Base-by-base conservation (phyloP, 768 basidiomycete species). In the Rhodosporidiobolus odoratus region DNA sequence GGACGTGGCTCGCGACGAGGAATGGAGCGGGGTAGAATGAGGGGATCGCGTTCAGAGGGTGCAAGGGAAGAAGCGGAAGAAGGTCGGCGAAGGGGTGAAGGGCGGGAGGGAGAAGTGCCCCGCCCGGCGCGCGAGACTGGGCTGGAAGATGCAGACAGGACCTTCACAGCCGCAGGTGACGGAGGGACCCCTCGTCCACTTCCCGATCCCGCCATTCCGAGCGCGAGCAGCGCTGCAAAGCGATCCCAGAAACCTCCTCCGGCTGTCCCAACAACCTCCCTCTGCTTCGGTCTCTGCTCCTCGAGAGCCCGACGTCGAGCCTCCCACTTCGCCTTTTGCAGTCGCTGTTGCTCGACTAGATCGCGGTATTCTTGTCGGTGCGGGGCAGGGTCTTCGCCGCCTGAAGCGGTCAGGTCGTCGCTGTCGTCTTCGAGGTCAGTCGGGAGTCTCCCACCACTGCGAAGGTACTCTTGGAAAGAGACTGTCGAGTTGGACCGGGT, bases 381-480 rank as follows among this genome's bases (percentile, higher is more conserved):
- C 23, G 34, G 43, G 12, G 50, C 52, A 27, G 43, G 50, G 43
- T 34, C 57, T 13, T 23, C 35, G 5, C 52, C 62, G 27, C 65
- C 69, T n/a, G n/a, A n/a, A n/a, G n/a, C n/a, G n/a, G n/a, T n/a
- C 16, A 15, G 25, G 19, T 50, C 43, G n/a, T 53, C 48, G n/a
- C 34, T 43, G 34, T 30, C 47, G 16, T 43, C 47, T 47, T 52
- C 37, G 27, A 19, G 52, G 0, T 50, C 40, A 21, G 54, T 25
- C 47, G 68, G 38, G 19, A 43, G 25, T 10, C 54, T 30, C 25
- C 56, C 60, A 25, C 64, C 60, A 4, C 41, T 30, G 27, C 69
- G 59, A 1, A 71, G 61, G 35, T 62, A 71, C 25, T 71, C 69
- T 27, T 71, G 69, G 35, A 71, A 71, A 10, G 63, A 65, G 4